Evolutionary conservation across 306 rosid genomes (phyloP).

Genomic region (Inga leiocalycina): DNA sequence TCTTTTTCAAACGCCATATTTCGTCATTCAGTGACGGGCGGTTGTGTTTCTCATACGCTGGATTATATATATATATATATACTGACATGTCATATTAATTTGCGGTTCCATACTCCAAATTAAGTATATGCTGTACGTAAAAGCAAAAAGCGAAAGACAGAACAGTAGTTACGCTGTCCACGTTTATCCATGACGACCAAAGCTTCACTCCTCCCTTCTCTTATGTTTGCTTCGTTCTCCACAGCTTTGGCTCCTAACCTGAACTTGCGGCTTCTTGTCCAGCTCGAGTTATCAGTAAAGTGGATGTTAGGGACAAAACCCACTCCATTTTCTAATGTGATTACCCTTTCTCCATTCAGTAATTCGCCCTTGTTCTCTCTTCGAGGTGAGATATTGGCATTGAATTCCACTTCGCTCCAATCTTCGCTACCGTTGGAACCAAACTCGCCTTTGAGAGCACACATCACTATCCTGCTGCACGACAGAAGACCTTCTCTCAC

Average conservation of each 20-base stretch:
- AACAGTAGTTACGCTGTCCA: conserved; percentile 54
- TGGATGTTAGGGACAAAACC: conserved; percentile 18
- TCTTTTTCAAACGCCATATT: conserved; percentile 56
- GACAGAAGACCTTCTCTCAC: conserved; percentile 53
- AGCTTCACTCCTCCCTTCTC: conserved; percentile 61
- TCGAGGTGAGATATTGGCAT: conserved; percentile 36
- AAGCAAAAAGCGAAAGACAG: not conserved
- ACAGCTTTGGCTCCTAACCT: conserved; percentile 59
- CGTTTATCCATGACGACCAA: conserved; percentile 66
- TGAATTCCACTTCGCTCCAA: conserved; percentile 60
- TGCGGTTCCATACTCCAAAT: no score
- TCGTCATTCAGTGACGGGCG: conserved; percentile 52
- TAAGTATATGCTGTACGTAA: not conserved
- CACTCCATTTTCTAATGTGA: conserved; percentile 52
- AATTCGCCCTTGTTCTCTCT: conserved; percentile 61
- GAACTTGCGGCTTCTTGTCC: conserved; percentile 58
- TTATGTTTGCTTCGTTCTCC: conserved; percentile 37
- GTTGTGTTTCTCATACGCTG: conserved; percentile 50
- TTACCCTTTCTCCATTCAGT: conserved; percentile 46
- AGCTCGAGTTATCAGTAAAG: conserved; percentile 71
- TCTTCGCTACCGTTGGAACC: conserved; percentile 46
- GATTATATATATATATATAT: not conserved
- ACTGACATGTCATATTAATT: no score
- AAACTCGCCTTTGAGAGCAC: conserved; percentile 56
- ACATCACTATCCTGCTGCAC: conserved; percentile 49